Conservation (phyloP, 345 rosid genomes). For the Populus pruinosa region DNA sequence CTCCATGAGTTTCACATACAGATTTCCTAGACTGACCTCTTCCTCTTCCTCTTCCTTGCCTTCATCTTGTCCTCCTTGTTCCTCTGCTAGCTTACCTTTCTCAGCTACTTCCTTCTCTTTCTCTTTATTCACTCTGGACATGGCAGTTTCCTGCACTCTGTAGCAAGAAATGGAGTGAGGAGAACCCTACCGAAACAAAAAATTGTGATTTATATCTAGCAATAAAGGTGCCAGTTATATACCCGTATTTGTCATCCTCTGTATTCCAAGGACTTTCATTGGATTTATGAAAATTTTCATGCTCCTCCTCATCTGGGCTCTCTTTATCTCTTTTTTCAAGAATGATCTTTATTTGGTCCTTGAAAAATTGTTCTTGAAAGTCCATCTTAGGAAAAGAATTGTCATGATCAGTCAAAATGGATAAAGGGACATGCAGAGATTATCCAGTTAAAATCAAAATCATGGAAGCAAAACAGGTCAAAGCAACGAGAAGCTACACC, state of each 20-base stretch:
- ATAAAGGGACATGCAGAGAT: background rate
- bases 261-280: conserved; percentile 18
- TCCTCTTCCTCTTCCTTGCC: background rate
- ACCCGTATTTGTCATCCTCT: background rate
- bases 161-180: background rate
- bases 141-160: background rate
- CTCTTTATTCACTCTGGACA: background rate
- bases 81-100: background rate
- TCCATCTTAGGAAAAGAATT: conserved; percentile 46
- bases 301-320: conserved; percentile 58
- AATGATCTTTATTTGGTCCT: conserved; percentile 42
- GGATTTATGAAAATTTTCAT: conserved; percentile 45
- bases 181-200: background rate
- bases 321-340: conserved; percentile 51
- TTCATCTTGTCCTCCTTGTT: background rate
- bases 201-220: background rate
- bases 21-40: no score
- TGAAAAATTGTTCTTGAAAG: conserved; percentile 56
- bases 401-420: background rate
- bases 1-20: no score
- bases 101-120: background rate
- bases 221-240: background rate
- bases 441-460: background rate
- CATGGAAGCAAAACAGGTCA: background rate
- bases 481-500: background rate